Conservation (phyloP, 352 stramenopile species). For the Globisporangium okanoganense region DNA sequence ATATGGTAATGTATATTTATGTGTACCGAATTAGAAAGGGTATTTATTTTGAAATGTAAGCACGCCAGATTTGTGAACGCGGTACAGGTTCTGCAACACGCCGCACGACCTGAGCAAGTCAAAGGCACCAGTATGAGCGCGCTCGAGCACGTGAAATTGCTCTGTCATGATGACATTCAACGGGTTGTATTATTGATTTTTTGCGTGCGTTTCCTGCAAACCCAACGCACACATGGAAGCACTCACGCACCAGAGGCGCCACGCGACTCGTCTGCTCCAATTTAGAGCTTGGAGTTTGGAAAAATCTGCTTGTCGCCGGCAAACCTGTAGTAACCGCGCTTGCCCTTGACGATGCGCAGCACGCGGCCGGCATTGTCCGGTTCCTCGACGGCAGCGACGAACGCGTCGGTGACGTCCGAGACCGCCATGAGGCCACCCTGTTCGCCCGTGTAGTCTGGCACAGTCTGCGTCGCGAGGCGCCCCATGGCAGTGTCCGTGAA, state of each 20-base stretch:
- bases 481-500: conserved; percentile 75
- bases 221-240: neutral
- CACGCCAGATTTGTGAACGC: no score
- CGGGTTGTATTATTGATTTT: neutral
- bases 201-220: neutral
- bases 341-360: conserved; percentile 51
- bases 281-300: conserved; percentile 50
- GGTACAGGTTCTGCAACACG: neutral
- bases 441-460: conserved; percentile 45
- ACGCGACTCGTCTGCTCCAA: neutral
- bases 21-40: neutral
- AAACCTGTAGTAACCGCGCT: conserved; percentile 53
- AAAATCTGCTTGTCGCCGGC: conserved; percentile 64
- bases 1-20: neutral
- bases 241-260: neutral
- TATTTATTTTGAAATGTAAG: no score
- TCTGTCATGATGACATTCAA: neutral
- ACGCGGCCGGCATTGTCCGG: conserved; percentile 57
- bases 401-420: conserved; percentile 49
- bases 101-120: neutral
- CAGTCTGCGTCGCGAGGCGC: conserved; percentile 23
- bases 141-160: neutral
- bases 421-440: conserved; percentile 46
- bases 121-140: neutral
- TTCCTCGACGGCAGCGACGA: conserved; percentile 42